A percentile compares a stretch with the other conserved stretches of the same genome.
These are phyloP conservation scores for Curvularia verruculosa DNA, from an alignment of 2,329 filamentous ascomycete genomes.

Conservation along the genomic window DNA sequence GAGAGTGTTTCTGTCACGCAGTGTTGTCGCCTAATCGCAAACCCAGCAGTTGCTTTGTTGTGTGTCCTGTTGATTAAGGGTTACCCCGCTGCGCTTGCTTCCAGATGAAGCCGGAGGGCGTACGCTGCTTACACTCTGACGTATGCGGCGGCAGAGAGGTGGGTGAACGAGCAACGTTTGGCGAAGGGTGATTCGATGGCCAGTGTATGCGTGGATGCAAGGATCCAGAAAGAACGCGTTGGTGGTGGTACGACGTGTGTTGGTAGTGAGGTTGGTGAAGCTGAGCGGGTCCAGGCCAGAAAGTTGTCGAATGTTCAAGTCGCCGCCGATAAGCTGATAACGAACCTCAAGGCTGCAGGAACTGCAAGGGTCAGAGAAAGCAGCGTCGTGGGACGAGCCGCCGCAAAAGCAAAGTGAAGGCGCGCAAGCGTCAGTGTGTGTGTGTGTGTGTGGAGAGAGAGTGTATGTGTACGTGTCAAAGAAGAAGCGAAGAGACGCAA, in stretches of 20 bases:
- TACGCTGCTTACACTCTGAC: constrained; percentile 11
- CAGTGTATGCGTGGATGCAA: not conserved
- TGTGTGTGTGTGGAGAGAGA: constrained; percentile 1
- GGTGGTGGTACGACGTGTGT: not conserved
- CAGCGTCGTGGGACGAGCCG: constrained; percentile 1
- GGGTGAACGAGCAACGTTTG: constrained; percentile 8
- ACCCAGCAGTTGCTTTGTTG: not conserved
- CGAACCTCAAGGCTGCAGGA: constrained; percentile 26
- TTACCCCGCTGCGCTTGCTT: constrained; percentile 19
- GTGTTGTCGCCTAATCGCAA: constrained; percentile 1
- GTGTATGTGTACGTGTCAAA: constrained; percentile 17
- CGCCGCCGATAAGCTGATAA: constrained; percentile 47
- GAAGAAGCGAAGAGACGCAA: constrained; percentile 4
- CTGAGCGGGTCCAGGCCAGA: constrained; percentile 24
- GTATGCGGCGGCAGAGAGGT: constrained; percentile 13
- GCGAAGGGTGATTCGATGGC: not conserved
- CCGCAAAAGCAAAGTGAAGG: constrained; percentile 5
- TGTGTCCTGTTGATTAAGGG: not conserved
- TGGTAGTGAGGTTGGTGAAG: constrained; percentile 7
- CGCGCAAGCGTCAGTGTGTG: not conserved
- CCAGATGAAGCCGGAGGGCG: constrained; percentile 7
- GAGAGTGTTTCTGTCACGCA: not conserved
- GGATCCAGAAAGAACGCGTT: constrained; percentile 2
- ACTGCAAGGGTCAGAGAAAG: constrained; percentile 8
- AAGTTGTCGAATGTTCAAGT: constrained; percentile 34